phyloP scores from a whole-genome alignment of 768 basidiomycete species.

The Royoungia palumana region DNA sequence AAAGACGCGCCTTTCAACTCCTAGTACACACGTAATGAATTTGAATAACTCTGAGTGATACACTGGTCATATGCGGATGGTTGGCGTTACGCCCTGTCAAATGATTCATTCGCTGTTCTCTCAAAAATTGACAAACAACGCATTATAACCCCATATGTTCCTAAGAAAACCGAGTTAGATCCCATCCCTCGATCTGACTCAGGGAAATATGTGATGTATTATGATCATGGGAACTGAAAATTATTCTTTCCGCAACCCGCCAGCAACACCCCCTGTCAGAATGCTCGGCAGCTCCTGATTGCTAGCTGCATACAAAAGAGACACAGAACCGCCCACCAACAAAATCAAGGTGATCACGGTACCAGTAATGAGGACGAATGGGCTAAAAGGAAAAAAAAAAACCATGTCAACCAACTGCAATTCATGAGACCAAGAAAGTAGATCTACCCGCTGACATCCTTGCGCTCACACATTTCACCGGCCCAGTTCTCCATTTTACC shows the following conservation, averaged over 20 bases:
- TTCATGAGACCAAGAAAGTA: conserved; percentile 27
- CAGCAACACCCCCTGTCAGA: conserved; percentile 56
- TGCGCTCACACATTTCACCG: conserved; percentile 71
- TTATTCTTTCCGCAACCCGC: conserved; percentile 50
- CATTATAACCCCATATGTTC: no score
- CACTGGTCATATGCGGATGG: no score
- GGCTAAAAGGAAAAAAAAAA: conserved; percentile 37
- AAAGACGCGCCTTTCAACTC: no score
- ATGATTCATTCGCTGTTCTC: no score
- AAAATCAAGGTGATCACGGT: conserved; percentile 63
- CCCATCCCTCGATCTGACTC: no score
- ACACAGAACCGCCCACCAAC: conserved; percentile 63
- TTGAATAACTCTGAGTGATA: no score
- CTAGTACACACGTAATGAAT: no score
- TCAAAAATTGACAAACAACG: no score
- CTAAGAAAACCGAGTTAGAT: no score
- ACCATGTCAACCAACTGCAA: background rate
- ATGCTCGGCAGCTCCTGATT: conserved; percentile 68
- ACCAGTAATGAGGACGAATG: conserved; percentile 72
- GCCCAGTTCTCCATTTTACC: conserved; percentile 69
- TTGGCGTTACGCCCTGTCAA: no score
- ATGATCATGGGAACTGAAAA: background rate
- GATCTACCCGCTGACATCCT: conserved; percentile 81
- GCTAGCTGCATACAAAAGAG: conserved; percentile 62
- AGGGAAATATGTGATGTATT: conserved; percentile 3